Conservation (phyloP, 2,329 filamentous ascomycete genomes). For the Apiospora phragmitis region DNA sequence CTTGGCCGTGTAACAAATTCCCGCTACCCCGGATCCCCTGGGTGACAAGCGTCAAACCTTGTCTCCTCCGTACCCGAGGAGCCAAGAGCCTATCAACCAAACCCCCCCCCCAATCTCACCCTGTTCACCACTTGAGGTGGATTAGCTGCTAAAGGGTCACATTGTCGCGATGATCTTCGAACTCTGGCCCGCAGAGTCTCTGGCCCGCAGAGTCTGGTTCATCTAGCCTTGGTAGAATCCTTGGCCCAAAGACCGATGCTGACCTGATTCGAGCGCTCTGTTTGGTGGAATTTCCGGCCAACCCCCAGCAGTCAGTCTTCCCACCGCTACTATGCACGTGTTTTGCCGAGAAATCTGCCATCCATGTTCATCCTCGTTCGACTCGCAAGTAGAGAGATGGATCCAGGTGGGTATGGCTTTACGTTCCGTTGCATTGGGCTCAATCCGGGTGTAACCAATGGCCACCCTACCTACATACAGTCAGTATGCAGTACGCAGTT, state of each 20-base stretch:
- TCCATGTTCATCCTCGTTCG: neutral
- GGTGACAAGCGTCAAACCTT: neutral
- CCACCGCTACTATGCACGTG: constrained; percentile 19
- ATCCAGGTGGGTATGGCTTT: neutral
- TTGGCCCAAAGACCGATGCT: neutral
- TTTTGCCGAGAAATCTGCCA: constrained; percentile 17
- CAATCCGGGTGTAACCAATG: neutral
- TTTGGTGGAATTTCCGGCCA: neutral
- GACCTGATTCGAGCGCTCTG: neutral
- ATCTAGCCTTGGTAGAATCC: neutral
- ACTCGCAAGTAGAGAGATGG: neutral
- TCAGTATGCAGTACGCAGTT: neutral
- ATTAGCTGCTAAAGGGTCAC: neutral
- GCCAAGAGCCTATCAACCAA: neutral
- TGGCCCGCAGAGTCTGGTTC: neutral
- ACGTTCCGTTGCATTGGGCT: neutral
- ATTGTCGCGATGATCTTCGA: neutral
- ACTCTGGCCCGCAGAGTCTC: no score
- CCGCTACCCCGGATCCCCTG: neutral
- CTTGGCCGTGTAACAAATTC: neutral
- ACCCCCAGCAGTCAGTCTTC: neutral
- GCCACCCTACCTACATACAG: neutral
- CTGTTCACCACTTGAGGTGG: neutral
- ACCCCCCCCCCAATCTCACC: neutral
- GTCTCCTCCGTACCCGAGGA: neutral